These are phyloP conservation scores for Synchytrium microbalum DNA, from an alignment of 371 early-diverging fungal genomes.

Conservation along the genomic window DNA sequence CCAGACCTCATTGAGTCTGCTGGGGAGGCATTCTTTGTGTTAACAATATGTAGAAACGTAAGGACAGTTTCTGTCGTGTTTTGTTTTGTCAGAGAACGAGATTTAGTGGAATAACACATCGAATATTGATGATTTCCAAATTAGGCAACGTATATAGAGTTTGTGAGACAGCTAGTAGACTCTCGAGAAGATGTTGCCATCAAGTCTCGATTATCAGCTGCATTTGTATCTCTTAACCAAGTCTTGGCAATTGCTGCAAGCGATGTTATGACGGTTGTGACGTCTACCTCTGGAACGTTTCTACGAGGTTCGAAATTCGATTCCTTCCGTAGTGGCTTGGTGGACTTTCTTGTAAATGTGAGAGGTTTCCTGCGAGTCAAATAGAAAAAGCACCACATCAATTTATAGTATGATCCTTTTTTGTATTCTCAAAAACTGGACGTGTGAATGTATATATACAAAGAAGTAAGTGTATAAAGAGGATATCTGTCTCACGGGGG, in stretches of 20 bases:
- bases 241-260: conserved; percentile 8
- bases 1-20: conserved; percentile 49
- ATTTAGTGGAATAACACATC: not conserved
- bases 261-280: not conserved
- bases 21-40: conserved; percentile 48
- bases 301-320: conserved; percentile 12
- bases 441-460: too few species aligned
- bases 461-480: too few species aligned
- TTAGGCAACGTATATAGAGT: conserved; percentile 14
- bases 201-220: conserved; percentile 28
- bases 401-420: too few species aligned
- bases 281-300: not conserved
- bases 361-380: conserved; percentile 59
- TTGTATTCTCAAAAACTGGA: too few species aligned
- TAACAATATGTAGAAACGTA: conserved; percentile 49
- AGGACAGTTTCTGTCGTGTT: conserved; percentile 10
- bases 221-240: conserved; percentile 14
- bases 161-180: conserved; percentile 35
- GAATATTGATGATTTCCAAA: conserved; percentile 18
- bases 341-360: conserved; percentile 54
- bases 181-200: conserved; percentile 43
- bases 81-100: not conserved
- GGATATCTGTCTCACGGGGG: too few species aligned
- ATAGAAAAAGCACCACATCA: too few species aligned
- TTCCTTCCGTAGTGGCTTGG: conserved; percentile 42